Conservation (phyloP, 129 eudicot species). For the Lactuca saligna region DNA sequence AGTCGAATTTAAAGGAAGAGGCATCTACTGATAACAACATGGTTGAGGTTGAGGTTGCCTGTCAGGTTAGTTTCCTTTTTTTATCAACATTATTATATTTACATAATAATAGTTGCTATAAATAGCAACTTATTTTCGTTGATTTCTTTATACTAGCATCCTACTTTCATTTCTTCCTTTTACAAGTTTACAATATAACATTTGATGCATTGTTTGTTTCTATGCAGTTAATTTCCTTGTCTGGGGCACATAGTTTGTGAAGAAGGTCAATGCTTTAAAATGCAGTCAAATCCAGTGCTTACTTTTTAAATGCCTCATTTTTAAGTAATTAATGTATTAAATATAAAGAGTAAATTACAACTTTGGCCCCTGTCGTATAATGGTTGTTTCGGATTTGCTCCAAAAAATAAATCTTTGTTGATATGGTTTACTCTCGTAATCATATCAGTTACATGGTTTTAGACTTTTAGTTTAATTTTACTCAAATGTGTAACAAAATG, state of each 20-base stretch:
- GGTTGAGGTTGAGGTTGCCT: constrained; percentile 40
- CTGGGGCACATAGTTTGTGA: constrained; percentile 32
- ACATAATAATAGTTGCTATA: not conserved
- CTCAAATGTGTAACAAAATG: no score
- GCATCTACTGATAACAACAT: constrained; percentile 32
- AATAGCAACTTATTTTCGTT: not conserved
- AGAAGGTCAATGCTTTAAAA: constrained; percentile 5
- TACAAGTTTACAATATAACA: no score
- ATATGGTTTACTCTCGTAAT: no score
- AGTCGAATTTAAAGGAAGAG: constrained; percentile 14
- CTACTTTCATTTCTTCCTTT: no score
- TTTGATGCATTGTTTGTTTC: not conserved
- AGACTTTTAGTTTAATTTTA: no score
- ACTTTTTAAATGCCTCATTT: not conserved
- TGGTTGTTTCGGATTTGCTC: not conserved
- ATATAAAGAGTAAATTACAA: not conserved
- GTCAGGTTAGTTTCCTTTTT: constrained; percentile 45
- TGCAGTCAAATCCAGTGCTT: not conserved
- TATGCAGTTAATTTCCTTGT: constrained; percentile 50
- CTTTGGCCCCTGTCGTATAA: not conserved
- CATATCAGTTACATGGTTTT: no score
- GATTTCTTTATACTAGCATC: not conserved
- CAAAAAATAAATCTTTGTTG: not conserved
- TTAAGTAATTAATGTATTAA: not conserved
- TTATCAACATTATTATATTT: not conserved